phyloP scores from a whole-genome alignment of 2,329 filamentous ascomycete species.

The Colletotrichum navitas region DNA sequence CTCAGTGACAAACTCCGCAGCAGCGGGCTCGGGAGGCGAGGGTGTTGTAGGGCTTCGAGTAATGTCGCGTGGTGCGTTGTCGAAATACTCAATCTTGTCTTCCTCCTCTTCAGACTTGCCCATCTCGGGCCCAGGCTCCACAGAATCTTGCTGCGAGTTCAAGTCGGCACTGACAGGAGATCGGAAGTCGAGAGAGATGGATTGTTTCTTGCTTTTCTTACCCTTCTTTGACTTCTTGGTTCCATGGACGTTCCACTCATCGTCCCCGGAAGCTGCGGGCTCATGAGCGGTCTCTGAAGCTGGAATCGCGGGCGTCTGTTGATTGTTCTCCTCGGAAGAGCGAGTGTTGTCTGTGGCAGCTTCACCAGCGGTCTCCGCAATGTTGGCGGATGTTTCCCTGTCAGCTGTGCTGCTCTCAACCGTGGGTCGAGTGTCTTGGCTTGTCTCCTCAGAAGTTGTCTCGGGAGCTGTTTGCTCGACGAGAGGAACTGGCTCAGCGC shows the following conservation, averaged over 20 bases:
- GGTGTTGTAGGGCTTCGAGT: slow-evolving; percentile 20
- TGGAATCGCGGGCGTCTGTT: background rate
- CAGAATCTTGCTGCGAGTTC: background rate
- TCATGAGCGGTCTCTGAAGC: background rate
- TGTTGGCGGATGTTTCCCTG: background rate
- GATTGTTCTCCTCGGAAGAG: slow-evolving; percentile 45
- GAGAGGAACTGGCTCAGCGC: background rate
- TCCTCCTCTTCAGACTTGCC: background rate
- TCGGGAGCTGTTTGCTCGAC: slow-evolving; percentile 1
- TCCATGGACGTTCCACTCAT: slow-evolving; percentile 32
- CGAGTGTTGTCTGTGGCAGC: background rate
- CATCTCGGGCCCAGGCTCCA: background rate
- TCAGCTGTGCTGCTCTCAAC: background rate
- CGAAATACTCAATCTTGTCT: slow-evolving; percentile 17
- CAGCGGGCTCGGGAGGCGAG: slow-evolving; percentile 20
- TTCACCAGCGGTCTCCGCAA: slow-evolving; percentile 8
- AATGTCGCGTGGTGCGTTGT: slow-evolving; percentile 12
- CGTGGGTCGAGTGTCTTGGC: background rate
- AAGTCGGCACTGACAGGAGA: background rate
- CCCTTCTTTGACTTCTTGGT: slow-evolving; percentile 44
- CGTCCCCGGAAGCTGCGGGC: slow-evolving; percentile 18
- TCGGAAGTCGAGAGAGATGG: background rate
- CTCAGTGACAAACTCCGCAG: background rate
- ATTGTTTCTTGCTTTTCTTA: slow-evolving; percentile 50
- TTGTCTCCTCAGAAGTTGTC: background rate